Base-by-base conservation (phyloP, 73 alveolate genomes). In the Stentor roeselii region DNA sequence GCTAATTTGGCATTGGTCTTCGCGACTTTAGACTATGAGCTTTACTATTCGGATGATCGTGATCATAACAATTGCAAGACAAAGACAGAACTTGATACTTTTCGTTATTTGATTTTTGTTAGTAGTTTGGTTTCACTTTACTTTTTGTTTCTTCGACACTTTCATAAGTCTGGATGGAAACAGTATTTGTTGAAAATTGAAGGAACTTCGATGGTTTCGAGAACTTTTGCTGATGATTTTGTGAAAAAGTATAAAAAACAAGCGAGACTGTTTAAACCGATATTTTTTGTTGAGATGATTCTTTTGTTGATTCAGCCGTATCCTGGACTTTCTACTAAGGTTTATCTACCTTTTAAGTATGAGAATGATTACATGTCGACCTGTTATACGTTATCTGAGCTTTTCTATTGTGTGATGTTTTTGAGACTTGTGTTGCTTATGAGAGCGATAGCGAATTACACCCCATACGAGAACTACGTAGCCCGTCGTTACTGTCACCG, bases 381-480 rank as follows among this genome's bases (percentile, higher is more conserved):
- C 34, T 67, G 80, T 67, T 67, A 67, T 67, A 67, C 37, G 21
- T 67, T 67, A 34, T 67, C 80, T 2, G 80, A 67, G 80, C n/a
- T 67, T 21, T 67, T 67, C 34, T 67, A 67, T 67, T 21, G n/a
- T 21, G 37, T 67, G 21, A 67, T 67, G 80, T 67, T 67, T 67
- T 21, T 21, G 3, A 67, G 80, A 40, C 37, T 67, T 30, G 14
- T 67, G 27, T 67, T 67, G 2, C 37, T 67, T 21, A 27, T 67
- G 14, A 67, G 80, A 34, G 80, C 80, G 0, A 1, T 67, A 30
- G 80, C 80, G 1, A 67, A 67, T 67, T 67, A 27, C 34, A 32
- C 80, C 42, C 80, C 80, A 67, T 67, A 67, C 34, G 80, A 67
- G 34, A 32, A 67, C 34, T 32, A 67, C 34, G n/a, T 67, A 30